Conservation (phyloP, 176 grass and related monocot species). For the Pontederia crassipes region DNA sequence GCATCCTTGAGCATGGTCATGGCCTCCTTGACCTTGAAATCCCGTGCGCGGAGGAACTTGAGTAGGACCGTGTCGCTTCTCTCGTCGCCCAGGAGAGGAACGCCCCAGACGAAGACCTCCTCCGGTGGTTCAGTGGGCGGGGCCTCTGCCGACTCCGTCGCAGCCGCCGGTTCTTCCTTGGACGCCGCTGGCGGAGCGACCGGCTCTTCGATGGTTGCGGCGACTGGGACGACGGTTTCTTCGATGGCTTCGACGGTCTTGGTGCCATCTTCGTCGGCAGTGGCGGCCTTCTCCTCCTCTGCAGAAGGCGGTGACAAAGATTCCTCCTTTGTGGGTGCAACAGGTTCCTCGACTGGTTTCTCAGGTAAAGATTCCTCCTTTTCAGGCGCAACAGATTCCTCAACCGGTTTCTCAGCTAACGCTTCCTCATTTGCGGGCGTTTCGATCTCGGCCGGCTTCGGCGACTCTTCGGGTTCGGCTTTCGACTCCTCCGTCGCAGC, state of each 20-base stretch:
- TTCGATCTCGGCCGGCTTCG: conserved; percentile 2
- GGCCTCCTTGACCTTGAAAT: conserved; percentile 92
- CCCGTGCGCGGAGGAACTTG: conserved; percentile 84
- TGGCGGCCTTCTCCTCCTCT: conserved; percentile 47
- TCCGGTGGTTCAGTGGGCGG: not conserved
- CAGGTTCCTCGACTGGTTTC: conserved; percentile 17
- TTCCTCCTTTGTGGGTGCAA: conserved; percentile 11
- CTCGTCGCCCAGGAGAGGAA: conserved; percentile 79
- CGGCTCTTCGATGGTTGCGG: not conserved
- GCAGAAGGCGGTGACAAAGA: conserved; percentile 8
- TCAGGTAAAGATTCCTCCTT: conserved; percentile 22
- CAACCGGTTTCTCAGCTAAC: conserved; percentile 8
- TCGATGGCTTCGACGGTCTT: conserved; percentile 53
- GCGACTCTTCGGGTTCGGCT: conserved; percentile 10
- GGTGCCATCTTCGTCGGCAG: conserved; percentile 38
- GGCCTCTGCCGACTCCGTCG: conserved; percentile 11
- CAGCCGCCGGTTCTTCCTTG: conserved; percentile 12
- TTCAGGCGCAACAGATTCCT: conserved; percentile 10
- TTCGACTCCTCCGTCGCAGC: conserved; percentile 23
- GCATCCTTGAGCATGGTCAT: conserved; percentile 73
- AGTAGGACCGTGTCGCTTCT: conserved; percentile 69
- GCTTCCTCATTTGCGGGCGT: not conserved
- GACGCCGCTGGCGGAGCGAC: conserved; percentile 22
- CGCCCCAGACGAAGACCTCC: conserved; percentile 73
- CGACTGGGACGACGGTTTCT: conserved; percentile 40